Conservation (phyloP, 768 basidiomycete genomes). For the Gymnopilus dilepis region DNA sequence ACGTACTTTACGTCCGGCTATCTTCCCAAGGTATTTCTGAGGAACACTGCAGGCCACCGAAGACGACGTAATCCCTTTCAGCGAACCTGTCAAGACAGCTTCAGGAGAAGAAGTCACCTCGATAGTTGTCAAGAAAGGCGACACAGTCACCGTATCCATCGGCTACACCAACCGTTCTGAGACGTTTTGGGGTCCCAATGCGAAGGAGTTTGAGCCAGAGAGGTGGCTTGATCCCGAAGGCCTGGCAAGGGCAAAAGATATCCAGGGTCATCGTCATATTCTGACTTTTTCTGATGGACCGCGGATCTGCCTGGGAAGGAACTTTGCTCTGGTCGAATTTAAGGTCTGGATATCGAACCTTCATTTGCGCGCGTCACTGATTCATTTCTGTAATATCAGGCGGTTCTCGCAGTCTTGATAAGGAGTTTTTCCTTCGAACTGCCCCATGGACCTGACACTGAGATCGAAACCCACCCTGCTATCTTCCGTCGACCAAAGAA, state of each 20-base stretch:
- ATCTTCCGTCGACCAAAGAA: slow-evolving; percentile 45
- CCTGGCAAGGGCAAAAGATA: slow-evolving; percentile 37
- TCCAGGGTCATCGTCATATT: slow-evolving; percentile 56
- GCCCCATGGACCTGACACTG: slow-evolving; percentile 43
- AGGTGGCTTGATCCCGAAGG: slow-evolving; percentile 58
- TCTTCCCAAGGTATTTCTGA: not conserved
- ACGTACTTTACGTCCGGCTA: slow-evolving; percentile 17
- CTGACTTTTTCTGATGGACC: slow-evolving; percentile 59
- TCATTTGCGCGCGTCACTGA: no score
- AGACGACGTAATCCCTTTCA: slow-evolving; percentile 67
- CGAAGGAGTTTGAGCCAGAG: slow-evolving; percentile 63
- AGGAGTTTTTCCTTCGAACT: slow-evolving; percentile 47
- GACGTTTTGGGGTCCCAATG: slow-evolving; percentile 64
- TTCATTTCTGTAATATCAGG: slow-evolving; percentile 30
- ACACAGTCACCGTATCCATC: slow-evolving; percentile 47
- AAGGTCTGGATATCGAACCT: no score
- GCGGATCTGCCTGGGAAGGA: slow-evolving; percentile 52
- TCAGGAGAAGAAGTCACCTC: slow-evolving; percentile 44
- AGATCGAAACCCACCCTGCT: slow-evolving; percentile 39
- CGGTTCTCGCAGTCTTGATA: slow-evolving; percentile 49
- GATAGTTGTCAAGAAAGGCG: slow-evolving; percentile 54
- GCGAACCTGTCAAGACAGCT: slow-evolving; percentile 46
- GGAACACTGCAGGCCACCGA: slow-evolving; percentile 42
- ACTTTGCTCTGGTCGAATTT: slow-evolving; percentile 51
- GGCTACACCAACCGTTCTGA: slow-evolving; percentile 53